Conservation (phyloP, 1,139 yeast species). For the Zygoascus meyerae region DNA sequence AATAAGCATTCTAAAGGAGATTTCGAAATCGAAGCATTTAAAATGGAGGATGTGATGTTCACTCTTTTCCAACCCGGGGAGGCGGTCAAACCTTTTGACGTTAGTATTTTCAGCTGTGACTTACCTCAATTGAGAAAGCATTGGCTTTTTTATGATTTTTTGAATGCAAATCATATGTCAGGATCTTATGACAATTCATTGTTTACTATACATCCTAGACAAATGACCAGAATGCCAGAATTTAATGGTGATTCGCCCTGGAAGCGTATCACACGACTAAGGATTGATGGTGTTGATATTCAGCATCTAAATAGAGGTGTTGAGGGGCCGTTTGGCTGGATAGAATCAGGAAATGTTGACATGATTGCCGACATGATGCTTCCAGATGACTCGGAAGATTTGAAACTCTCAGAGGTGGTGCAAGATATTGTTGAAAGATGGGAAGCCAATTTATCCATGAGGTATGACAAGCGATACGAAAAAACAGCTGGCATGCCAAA, state of each 20-base stretch:
- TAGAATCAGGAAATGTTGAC: slow-evolving; percentile 83
- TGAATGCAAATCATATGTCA: slow-evolving; percentile 78
- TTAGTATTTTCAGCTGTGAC: slow-evolving; percentile 82
- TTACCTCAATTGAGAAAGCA: slow-evolving; percentile 75
- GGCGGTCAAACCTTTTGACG: slow-evolving; percentile 69
- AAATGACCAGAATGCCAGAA: slow-evolving; percentile 29
- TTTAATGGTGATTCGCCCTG: slow-evolving; percentile 35
- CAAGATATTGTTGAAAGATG: slow-evolving; percentile 39
- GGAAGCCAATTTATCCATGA: slow-evolving; percentile 29
- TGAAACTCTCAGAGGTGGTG: slow-evolving; percentile 35
- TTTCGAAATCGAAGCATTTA: slow-evolving; percentile 80
- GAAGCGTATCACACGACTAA: slow-evolving; percentile 65
- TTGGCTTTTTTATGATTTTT: slow-evolving; percentile 83
- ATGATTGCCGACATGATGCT: slow-evolving; percentile 86
- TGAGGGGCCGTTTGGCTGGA: slow-evolving; percentile 97
- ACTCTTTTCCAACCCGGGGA: slow-evolving; percentile 75
- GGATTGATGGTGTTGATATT: slow-evolving; percentile 78
- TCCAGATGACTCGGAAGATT: slow-evolving; percentile 53
- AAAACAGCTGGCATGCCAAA: no score
- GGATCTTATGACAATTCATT: slow-evolving; percentile 92
- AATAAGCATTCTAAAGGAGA: slow-evolving; percentile 78
- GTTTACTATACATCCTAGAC: slow-evolving; percentile 83
- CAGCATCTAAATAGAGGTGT: slow-evolving; percentile 88
- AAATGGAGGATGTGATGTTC: slow-evolving; percentile 77
- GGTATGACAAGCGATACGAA: slow-evolving; percentile 7